phyloP scores from a whole-genome alignment of 495 filamentous ascomycete genomes.

The Lichenothelia convexa region DNA sequence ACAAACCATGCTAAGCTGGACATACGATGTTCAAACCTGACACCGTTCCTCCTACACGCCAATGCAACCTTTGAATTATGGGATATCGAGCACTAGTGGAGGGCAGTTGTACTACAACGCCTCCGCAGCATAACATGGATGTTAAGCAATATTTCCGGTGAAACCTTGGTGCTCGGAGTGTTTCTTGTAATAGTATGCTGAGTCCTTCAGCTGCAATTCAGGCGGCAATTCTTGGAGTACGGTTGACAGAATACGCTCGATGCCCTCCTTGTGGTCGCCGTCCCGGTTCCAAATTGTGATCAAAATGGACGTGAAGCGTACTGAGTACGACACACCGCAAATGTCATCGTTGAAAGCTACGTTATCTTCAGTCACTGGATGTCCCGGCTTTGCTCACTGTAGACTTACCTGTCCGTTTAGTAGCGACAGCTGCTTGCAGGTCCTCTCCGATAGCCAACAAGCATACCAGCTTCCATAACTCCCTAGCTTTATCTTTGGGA shows the following conservation, averaged over 20 bases:
- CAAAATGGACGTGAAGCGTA: constrained; percentile 58
- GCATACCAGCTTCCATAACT: constrained; percentile 66
- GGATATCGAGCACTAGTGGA: too few relatives aligned
- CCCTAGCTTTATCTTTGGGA: constrained; percentile 47
- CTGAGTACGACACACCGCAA: constrained; percentile 52
- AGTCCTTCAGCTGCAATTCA: constrained; percentile 46
- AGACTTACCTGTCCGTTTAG: constrained; percentile 31
- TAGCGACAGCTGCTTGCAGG: constrained; percentile 55
- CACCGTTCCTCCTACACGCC: too few relatives aligned
- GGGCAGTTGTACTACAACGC: too few relatives aligned
- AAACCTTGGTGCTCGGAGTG: constrained; percentile 41
- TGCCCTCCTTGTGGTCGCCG: constrained; percentile 46
- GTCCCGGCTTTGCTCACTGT: too few relatives aligned
- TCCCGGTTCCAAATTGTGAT: constrained; percentile 84
- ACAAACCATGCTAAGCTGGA: too few relatives aligned
- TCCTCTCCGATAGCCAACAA: constrained; percentile 72
- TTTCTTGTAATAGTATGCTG: constrained; percentile 50
- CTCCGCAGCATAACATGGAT: too few relatives aligned
- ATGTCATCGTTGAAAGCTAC: constrained; percentile 52
- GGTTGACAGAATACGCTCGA: constrained; percentile 46
- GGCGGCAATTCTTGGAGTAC: constrained; percentile 50
- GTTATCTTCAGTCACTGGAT: neutral
- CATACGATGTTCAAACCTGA: too few relatives aligned
- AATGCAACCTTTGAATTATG: too few relatives aligned
- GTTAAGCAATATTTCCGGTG: too few relatives aligned